Evolutionary conservation across 148 eudicot species (phyloP).

Genomic region (Dianthus caryophyllus): DNA sequence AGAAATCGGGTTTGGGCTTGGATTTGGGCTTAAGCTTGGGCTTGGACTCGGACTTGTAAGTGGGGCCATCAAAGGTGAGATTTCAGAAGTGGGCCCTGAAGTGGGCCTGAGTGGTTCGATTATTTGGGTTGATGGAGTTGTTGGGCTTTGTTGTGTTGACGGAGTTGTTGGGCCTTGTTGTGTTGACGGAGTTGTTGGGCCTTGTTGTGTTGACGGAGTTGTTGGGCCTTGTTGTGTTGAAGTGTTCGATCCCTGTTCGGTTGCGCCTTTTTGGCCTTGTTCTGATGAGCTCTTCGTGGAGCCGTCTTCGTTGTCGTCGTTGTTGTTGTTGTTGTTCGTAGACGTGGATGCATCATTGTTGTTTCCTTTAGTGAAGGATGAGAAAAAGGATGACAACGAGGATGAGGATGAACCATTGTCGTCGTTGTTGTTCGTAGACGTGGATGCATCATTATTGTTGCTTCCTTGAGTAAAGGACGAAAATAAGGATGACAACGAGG

Average conservation of each 20-base stretch:
- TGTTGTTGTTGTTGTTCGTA: background rate
- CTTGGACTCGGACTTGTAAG: background rate
- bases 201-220: background rate
- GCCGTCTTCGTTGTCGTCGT: background rate
- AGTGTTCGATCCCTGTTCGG: background rate
- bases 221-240: background rate
- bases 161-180: too few relatives aligned
- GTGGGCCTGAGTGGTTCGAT: background rate
- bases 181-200: background rate
- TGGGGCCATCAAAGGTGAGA: background rate
- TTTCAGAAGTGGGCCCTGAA: background rate
- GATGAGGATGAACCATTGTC: background rate
- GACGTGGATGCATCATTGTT: slow-evolving; percentile 11
- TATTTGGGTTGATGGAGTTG: background rate
- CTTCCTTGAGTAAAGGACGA: background rate
- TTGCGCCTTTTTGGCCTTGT: background rate
- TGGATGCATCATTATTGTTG: slow-evolving; percentile 9
- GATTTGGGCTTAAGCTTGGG: background rate
- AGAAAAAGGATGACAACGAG: background rate
- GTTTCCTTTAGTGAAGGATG: background rate
- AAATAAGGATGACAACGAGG: background rate
- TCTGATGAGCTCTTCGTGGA: background rate
- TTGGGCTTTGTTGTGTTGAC: too few relatives aligned
- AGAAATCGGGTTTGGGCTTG: background rate
- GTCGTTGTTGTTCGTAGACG: background rate